Evolutionary conservation across 768 basidiomycete species (phyloP).

Genomic region (Tulasnella sp.): DNA sequence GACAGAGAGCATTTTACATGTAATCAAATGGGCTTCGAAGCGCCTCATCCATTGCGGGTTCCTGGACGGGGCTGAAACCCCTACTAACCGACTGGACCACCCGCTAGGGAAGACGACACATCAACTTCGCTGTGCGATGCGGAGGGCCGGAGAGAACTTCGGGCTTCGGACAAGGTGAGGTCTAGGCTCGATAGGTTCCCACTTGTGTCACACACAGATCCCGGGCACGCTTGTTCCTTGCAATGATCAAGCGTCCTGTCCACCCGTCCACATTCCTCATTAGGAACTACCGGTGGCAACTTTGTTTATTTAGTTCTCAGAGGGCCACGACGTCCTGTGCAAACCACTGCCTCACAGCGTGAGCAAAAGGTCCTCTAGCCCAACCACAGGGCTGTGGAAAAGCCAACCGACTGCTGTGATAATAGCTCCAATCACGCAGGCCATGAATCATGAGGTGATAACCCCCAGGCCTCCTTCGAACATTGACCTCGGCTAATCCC

Average conservation of each 20-base stretch:
- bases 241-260: neutral
- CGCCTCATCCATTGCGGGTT: constrained; percentile 62
- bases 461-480: neutral
- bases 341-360: neutral
- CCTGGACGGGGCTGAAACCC: constrained; percentile 70
- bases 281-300: neutral
- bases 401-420: neutral
- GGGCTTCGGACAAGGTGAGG: neutral
- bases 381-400: neutral
- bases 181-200: neutral
- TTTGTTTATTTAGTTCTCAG: too few relatives aligned
- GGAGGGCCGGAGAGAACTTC: neutral
- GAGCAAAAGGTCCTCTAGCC: neutral
- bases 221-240: neutral
- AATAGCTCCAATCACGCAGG: neutral
- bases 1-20: neutral
- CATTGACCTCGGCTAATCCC: neutral
- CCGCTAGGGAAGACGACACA: too few relatives aligned
- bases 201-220: neutral
- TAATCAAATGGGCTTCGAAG: neutral
- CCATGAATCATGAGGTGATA: neutral
- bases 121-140: neutral
- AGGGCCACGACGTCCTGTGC: neutral
- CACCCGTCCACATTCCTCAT: neutral
- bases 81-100: too few relatives aligned